Evolutionary conservation across 495 filamentous ascomycete genomes (phyloP), one percentile per base, ranked within the genome.

Genomic region (Cladorrhinum samala): DNA sequence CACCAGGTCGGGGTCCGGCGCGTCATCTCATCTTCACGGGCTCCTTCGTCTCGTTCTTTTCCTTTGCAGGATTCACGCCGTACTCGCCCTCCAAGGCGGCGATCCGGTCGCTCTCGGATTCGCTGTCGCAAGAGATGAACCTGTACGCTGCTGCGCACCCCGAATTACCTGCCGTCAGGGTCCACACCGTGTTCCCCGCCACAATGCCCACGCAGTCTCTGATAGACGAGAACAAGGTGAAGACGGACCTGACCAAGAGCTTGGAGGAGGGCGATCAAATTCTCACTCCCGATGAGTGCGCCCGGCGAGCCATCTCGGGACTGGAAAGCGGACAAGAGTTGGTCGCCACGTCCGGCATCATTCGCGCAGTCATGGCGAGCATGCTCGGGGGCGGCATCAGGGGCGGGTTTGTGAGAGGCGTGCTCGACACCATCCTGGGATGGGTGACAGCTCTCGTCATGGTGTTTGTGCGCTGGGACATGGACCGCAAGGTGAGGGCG

Each of bases 31-130:
- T 95, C 57, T 89, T 94, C 60, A 94, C 89, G 2, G 82, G 79
- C 36, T 88, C 86, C 3, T 77, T 82, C 14, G 68, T 83, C 17
- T 83, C 85, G 1, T 89, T 93, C 63, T 78, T 79, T 55, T 75
- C 83, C 23, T 66, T 93, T 43, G 79, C 83, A 9, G 90, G 90
- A 18, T 95, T 92, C 61, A 72, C 74, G 2, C 77, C 85, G 1
- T 95, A 95, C 61, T 72, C 82, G 2, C 87, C 89, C 5, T 74
- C 83, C 3, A 95, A 95, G 67, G 79, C 85, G 14, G 91, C 91
- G 11, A 78, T 95, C 40, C 84, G 87, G 46, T 75, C 81, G 33
- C 75, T 95, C 38, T 80, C 81, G 3, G 91, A 95, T 62, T 80
- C 79, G 9, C 72, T 95, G 23, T 81, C 79, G 6, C 85, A 89